phyloP scores from a whole-genome alignment of 768 basidiomycete genomes.

The Tricholoma saponaceum region DNA sequence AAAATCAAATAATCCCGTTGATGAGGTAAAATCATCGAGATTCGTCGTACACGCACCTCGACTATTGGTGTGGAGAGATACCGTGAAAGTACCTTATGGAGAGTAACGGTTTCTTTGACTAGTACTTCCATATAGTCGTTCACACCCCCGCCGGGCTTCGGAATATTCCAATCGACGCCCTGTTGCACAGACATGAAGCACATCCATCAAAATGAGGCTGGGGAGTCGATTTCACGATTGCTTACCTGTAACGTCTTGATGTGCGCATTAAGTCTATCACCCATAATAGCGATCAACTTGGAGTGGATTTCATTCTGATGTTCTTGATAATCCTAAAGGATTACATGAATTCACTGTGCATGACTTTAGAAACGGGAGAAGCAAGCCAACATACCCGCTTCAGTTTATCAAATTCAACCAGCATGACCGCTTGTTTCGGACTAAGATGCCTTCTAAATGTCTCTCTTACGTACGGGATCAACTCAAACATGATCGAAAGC shows the following conservation, averaged over 20 bases:
- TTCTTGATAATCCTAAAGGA: slow-evolving; percentile 92
- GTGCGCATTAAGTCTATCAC: slow-evolving; percentile 85
- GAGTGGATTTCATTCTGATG: slow-evolving; percentile 99
- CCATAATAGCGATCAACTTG: slow-evolving; percentile 98
- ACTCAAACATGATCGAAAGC: slow-evolving; percentile 87
- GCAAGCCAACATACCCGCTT: slow-evolving; percentile 64
- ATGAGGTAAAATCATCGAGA: slow-evolving; percentile 10
- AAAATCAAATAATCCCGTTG: slow-evolving; percentile 12
- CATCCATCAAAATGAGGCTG: slow-evolving; percentile 1
- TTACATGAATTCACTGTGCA: background rate
- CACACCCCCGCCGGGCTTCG: slow-evolving; percentile 55
- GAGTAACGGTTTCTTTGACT: slow-evolving; percentile 90
- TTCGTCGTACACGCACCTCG: slow-evolving; percentile 54
- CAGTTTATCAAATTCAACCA: slow-evolving; percentile 97
- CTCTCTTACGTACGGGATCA: slow-evolving; percentile 95
- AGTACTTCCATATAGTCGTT: slow-evolving; percentile 93
- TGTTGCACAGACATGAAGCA: slow-evolving; percentile 24
- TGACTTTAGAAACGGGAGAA: background rate
- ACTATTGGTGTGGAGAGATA: slow-evolving; percentile 78
- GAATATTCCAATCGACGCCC: slow-evolving; percentile 75
- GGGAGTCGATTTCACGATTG: background rate
- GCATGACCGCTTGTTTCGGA: slow-evolving; percentile 93
- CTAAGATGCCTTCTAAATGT: slow-evolving; percentile 91
- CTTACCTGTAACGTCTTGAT: slow-evolving; percentile 76
- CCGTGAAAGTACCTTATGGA: slow-evolving; percentile 93